Evolutionary conservation across 768 basidiomycete genomes (phyloP), one percentile per base, ranked within the genome.

Genomic region (Lactarius quietus): DNA sequence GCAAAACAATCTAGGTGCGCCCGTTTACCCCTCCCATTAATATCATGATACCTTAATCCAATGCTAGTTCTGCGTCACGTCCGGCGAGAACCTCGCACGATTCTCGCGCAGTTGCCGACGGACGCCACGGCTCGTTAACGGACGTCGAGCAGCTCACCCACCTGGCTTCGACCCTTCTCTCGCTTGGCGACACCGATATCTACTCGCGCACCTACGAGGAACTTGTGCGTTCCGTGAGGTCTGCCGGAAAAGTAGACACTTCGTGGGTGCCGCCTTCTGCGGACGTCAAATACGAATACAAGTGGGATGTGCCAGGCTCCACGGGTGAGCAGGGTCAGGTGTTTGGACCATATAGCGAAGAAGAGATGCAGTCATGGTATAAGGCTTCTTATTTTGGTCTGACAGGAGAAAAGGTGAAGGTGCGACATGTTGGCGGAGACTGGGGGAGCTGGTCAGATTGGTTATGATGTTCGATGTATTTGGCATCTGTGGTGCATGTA

Each of bases 141-240:
- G 85, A 88, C 58, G 92, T 96, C 73, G 90, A 93, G 72, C 74
- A 80, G 23, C 84, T 95, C 68, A 95, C 94, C 0, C 87, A 92
- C 76, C 83, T 93, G 58, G 92, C 93, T 7, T 94, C 92, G n/a
- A 87, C 82, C 41, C 83, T 95, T 68, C 89, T 96, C 86, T 87
- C 89, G 0, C 82, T 93, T 17, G 92, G 92, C 28, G 92, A 96
- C 67, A 80, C 83, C 20, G 93, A 95, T 71, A 84, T 95, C 61
- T 96, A 95, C 77, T 89, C 87, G 45, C 87, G 84, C 74, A 89
- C 90, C 0, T 92, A 92, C 73, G 92, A 94, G 70, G 88, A 92
- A 72, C 81, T 96, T 59, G 85, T 96, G 23, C 87, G 90, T 63
- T 78, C 82, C 43, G 83, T 95, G 26, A 85, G 91, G 36, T 81